Evolutionary conservation across 2,329 filamentous ascomycete genomes (phyloP).

Genomic region (Aureobasidium zeae): DNA sequence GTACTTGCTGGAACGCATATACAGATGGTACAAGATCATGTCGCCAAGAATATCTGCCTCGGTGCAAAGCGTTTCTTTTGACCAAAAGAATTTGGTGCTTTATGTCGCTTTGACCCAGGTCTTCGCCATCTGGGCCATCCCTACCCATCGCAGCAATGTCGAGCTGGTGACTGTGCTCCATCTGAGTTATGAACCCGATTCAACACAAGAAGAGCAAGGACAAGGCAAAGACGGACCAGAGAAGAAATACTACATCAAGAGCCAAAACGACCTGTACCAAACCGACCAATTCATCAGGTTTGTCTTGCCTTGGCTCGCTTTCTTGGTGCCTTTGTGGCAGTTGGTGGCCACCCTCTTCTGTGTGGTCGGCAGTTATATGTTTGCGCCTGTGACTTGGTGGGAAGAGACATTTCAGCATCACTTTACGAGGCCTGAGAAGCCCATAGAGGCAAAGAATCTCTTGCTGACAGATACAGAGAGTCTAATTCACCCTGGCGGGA

Average conservation of each 20-base stretch:
- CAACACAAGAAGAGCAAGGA: neutral
- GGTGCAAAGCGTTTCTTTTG: constrained; percentile 62
- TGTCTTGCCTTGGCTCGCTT: constrained; percentile 46
- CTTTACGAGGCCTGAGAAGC: constrained; percentile 12
- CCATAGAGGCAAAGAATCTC: too few species aligned
- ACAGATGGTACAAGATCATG: constrained; percentile 76
- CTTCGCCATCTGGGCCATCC: constrained; percentile 69
- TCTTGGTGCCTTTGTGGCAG: constrained; percentile 55
- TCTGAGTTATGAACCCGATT: constrained; percentile 18
- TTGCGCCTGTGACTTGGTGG: constrained; percentile 43
- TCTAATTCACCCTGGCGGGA: too few species aligned
- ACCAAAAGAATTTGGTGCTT: constrained; percentile 55
- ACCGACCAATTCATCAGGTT: constrained; percentile 67
- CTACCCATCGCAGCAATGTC: constrained; percentile 55
- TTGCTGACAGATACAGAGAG: too few species aligned
- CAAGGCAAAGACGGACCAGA: too few species aligned
- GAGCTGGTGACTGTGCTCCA: constrained; percentile 28
- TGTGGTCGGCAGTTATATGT: constrained; percentile 45
- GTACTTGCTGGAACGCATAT: constrained; percentile 58
- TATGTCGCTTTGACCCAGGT: constrained; percentile 66
- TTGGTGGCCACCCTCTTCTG: constrained; percentile 56
- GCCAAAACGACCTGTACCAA: constrained; percentile 77
- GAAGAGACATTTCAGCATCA: constrained; percentile 32
- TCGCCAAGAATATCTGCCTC: constrained; percentile 62
- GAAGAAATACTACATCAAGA: constrained; percentile 59